Percentiles rank a stretch among this genome's conserved stretches.
Evolutionary conservation across 2,329 filamentous ascomycete species (phyloP).

Genomic region (Fusarium vanettenii): DNA sequence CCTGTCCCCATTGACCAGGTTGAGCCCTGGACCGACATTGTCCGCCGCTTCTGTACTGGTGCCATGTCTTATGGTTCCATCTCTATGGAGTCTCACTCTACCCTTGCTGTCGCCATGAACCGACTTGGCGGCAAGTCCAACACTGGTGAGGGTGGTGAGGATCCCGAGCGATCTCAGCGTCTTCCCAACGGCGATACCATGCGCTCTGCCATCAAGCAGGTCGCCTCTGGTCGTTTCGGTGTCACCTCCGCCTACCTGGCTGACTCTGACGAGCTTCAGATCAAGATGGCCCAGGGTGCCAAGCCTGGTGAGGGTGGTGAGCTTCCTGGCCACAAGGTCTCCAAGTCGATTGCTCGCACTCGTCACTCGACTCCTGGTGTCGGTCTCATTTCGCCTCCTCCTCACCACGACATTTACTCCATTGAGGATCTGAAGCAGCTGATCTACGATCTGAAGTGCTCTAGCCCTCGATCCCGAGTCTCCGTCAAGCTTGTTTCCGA

Average conservation of each 20-base stretch:
- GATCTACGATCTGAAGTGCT: slow-evolving; percentile 97
- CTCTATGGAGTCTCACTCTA: slow-evolving; percentile 98
- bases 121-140: slow-evolving; percentile 96
- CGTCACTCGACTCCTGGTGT: slow-evolving; percentile 97
- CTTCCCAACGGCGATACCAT: slow-evolving; percentile 95
- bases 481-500: slow-evolving; percentile 98
- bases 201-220: slow-evolving; percentile 97
- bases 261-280: slow-evolving; percentile 95
- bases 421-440: slow-evolving; percentile 98
- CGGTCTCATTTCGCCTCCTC: slow-evolving; percentile 93
- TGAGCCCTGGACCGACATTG: slow-evolving; percentile 98
- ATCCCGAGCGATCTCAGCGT: slow-evolving; percentile 87
- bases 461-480: slow-evolving; percentile 89
- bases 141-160: slow-evolving; percentile 96
- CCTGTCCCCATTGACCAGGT: slow-evolving; percentile 96
- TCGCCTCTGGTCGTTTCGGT: slow-evolving; percentile 95
- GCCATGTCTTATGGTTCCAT: slow-evolving; percentile 99
- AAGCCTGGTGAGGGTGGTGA: slow-evolving; percentile 99
- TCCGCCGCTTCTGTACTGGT: slow-evolving; percentile 94
- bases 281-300: slow-evolving; percentile 99
- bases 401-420: slow-evolving; percentile 98
- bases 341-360: slow-evolving; percentile 91
- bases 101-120: slow-evolving; percentile 96
- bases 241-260: slow-evolving; percentile 95
- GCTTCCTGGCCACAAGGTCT: slow-evolving; percentile 96